These are phyloP conservation scores for Diaporthe australafricana DNA, from an alignment of 2,329 filamentous ascomycete species.

Conservation along the genomic window DNA sequence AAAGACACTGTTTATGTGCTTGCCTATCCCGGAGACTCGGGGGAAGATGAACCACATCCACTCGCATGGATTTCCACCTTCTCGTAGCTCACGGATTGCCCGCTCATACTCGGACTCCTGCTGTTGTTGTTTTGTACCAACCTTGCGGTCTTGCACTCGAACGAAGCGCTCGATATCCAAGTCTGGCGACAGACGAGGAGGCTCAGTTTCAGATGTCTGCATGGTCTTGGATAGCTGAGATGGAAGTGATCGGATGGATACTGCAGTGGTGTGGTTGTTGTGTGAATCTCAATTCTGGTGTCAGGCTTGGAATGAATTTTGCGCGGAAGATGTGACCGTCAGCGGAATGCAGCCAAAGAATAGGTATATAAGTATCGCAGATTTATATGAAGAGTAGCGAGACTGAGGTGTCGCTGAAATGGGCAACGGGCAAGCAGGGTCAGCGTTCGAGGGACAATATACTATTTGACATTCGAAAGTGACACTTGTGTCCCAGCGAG, in stretches of 20 bases:
- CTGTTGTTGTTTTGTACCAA: neutral
- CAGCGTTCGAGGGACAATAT: neutral
- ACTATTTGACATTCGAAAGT: neutral
- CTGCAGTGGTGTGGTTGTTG: too few species aligned
- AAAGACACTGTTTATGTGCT: conserved; percentile 10
- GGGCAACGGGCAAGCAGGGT: neutral
- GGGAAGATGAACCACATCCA: conserved; percentile 30
- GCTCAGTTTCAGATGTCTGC: neutral
- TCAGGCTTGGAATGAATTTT: too few species aligned
- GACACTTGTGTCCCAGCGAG: neutral
- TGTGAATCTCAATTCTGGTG: too few species aligned
- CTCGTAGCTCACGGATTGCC: conserved; percentile 12
- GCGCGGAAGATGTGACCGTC: too few species aligned
- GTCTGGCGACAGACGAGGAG: neutral
- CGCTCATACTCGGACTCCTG: conserved; percentile 21
- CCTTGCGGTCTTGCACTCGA: neutral
- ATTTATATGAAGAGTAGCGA: too few species aligned
- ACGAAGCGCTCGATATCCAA: conserved; percentile 27
- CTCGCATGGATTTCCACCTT: neutral
- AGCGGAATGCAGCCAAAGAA: too few species aligned
- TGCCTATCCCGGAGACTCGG: conserved; percentile 28
- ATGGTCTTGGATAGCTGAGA: neutral
- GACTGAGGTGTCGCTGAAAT: too few species aligned
- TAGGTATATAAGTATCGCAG: too few species aligned
- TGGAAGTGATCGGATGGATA: neutral